These are phyloP conservation scores for Xanthoconium separans DNA, from an alignment of 1,284 basidiomycete species.

Conservation along the genomic window DNA sequence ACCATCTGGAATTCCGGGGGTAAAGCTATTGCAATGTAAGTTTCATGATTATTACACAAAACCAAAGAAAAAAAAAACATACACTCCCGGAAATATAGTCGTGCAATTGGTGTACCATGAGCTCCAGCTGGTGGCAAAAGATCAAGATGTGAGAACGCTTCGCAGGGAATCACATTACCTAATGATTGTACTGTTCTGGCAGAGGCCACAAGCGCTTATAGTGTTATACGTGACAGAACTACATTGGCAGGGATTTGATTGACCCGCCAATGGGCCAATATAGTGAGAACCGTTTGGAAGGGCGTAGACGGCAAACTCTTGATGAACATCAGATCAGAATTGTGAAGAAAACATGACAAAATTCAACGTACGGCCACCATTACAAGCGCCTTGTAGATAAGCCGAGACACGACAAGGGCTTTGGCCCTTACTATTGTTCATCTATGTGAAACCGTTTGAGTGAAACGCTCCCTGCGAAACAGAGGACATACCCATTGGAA, in stretches of 20 bases:
- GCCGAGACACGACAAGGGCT: slow-evolving; percentile 36
- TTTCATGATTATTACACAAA: not conserved
- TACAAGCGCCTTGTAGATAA: slow-evolving; percentile 33
- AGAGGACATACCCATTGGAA: slow-evolving; percentile 27
- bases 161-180: slow-evolving; percentile 7
- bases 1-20: slow-evolving; percentile 20
- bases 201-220: slow-evolving; percentile 35
- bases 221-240: slow-evolving; percentile 34
- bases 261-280: slow-evolving; percentile 17
- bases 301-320: slow-evolving; percentile 23
- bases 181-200: slow-evolving; percentile 28
- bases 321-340: slow-evolving; percentile 6
- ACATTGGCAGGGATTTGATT: slow-evolving; percentile 31
- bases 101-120: slow-evolving; percentile 29
- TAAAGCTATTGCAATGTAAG: slow-evolving; percentile 21
- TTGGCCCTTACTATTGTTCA: slow-evolving; percentile 33
- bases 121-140: slow-evolving; percentile 26
- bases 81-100: slow-evolving; percentile 17
- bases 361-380: slow-evolving; percentile 27
- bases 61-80: slow-evolving; percentile 5
- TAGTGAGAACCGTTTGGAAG: slow-evolving; percentile 21
- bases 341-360: not conserved
- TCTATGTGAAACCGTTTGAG: slow-evolving; percentile 17
- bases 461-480: not conserved
- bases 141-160: not conserved